Base-by-base conservation (phyloP, 1,284 basidiomycete genomes). In the Ceratobasidium sp. region DNA sequence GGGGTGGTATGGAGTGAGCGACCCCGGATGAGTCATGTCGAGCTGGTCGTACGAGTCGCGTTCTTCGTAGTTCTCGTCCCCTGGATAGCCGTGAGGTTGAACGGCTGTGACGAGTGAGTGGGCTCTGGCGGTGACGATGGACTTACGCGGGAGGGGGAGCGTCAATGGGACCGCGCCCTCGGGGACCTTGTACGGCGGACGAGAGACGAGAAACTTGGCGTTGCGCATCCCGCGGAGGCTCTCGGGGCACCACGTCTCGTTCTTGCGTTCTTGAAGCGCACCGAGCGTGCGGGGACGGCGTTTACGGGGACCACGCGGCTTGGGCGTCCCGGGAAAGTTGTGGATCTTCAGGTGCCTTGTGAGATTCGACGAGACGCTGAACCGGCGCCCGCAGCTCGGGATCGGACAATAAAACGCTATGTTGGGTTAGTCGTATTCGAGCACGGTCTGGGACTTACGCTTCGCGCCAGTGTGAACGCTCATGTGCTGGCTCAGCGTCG, bases 381-480 rank as follows among this genome's bases (percentile, higher is more conserved):
- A 88, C 0, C 79, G 79, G 65, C 84, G 82, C 22, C 79, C 77
- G 72, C 87, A 88, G 15, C 79, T 78, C 10, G 80, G 76, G 12
- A 82, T 79, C 0, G 75, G 77, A 72, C 87, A 89, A 58, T 80
- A 79, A 73, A 80, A 86, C 7, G 86, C 86, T 87, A 27, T 7
- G 40, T 45, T 25, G 40, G 45, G 22, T 40, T 27, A 52, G 22
- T 7, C 22, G 12, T 8, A 27, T 49, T 22, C 22, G 65, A 49
- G 57, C 65, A 52, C 45, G 43, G 13, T 12, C 27, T 34, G 12
- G 45, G 49, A 79, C 81, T 72, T 77, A 89, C 88, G 87, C 75
- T 83, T 86, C 5, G 81, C 82, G 17, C 88, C 87, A 3, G 83
- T 85, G 73, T 89, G 88, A 3, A 83, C 84, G 58, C 87, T 85